Evolutionary conservation across 805 yeast species (phyloP), one percentile per base, ranked within the genome.

Genomic region (Cyberlindnera petersonii): DNA sequence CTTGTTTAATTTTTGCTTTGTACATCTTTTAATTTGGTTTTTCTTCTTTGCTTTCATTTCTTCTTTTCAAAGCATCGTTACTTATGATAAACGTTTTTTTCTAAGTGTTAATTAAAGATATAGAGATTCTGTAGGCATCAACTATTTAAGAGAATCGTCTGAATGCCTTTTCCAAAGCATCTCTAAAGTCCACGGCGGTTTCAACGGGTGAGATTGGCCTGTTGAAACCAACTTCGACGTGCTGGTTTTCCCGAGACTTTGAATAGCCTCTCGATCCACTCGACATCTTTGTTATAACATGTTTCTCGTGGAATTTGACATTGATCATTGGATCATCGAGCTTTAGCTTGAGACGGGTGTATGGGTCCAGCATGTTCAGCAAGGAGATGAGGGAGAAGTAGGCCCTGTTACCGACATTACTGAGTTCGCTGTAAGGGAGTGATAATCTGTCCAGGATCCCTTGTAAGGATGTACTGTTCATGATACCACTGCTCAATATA

Each of bases 381-480:
- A 45, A 28, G 11, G 45, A 42, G 22, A 44, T 7, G 9, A 50
- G 30, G 7, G 40, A 33, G 22, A 33, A 45, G 26, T 49, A 49
- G 9, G 55, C 45, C 13, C 44, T 40, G 32, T 50, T 49, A 9
- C 55, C 55, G 6, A 33, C 39, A 26, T 50, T 50, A 13, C 26
- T 9, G 5, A 43, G 17, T 14, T 42, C 49, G 11, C 45, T 37
- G 32, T 35, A 24, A 9, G 55, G 55, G 10, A 50, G 27, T 9
- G 32, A 20, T 4, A 50, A 27, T 26, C 53, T 33, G 14, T 42
- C 40, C 31, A 50, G n/a, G 10, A 49, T 36, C 9, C 42, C 30
- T 9, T 44, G 41, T 4, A 47, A 40, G 4, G 40, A 32, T 6
- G 43, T 40, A 6, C 29, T 24, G 28, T 37, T 28, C 44, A 37